These are phyloP conservation scores for Pelargonium cotyledonis DNA, from an alignment of 441 rosid genomes.

Conservation along the genomic window DNA sequence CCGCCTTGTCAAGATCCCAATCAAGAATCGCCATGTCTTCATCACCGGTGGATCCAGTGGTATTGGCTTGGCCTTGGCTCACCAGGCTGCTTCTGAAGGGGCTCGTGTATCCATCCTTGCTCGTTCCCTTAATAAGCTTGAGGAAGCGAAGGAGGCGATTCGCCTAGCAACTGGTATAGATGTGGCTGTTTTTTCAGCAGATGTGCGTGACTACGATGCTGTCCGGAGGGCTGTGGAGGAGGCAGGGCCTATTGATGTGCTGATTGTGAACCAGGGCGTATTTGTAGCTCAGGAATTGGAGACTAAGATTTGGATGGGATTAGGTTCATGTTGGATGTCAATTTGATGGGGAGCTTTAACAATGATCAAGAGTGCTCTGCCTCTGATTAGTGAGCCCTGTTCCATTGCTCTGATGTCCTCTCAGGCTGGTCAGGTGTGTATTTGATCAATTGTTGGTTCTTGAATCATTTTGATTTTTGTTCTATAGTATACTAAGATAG, in stretches of 20 bases:
- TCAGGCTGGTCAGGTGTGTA: conserved; percentile 81
- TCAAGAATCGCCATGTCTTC: conserved; percentile 80
- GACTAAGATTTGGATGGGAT: conserved; percentile 59
- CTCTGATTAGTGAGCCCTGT: conserved; percentile 48
- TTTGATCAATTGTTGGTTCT: background rate
- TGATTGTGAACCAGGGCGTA: conserved; percentile 80
- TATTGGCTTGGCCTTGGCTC: conserved; percentile 24
- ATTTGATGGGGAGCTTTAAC: conserved; percentile 74
- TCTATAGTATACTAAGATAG: background rate
- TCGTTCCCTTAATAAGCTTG: background rate
- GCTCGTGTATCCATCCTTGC: conserved; percentile 5
- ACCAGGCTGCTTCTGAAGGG: background rate
- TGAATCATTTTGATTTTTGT: background rate
- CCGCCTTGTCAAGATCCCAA: conserved; percentile 50
- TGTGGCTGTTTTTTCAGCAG: conserved; percentile 57
- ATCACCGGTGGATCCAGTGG: conserved; percentile 94
- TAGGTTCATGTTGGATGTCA: conserved; percentile 68
- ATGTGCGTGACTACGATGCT: conserved; percentile 72
- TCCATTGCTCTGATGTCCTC: conserved; percentile 80
- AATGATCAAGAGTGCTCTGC: conserved; percentile 77
- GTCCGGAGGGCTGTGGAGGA: conserved; percentile 43
- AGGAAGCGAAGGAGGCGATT: background rate
- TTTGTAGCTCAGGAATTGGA: conserved; percentile 59
- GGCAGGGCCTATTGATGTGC: conserved; percentile 68
- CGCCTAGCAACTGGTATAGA: conserved; percentile 54